Conservation (phyloP, 148 eudicot genomes). For the Amaranthus hypochondriacus region DNA sequence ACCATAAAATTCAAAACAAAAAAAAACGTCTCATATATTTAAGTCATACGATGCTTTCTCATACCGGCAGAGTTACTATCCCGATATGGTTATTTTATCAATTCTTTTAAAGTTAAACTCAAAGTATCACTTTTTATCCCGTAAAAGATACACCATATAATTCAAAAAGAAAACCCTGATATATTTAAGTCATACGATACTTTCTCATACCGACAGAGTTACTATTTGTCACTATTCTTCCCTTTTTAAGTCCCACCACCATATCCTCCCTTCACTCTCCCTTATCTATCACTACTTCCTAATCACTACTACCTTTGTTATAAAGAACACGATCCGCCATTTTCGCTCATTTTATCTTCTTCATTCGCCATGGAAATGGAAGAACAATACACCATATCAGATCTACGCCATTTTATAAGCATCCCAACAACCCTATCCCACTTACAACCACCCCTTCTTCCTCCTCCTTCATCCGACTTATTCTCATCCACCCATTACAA, state of each 20-base stretch:
- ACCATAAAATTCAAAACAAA: no score
- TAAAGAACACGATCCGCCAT: conserved; percentile 46
- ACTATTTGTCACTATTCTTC: not conserved
- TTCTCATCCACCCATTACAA: conserved; percentile 28
- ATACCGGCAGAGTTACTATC: no score
- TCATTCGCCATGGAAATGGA: conserved; percentile 31
- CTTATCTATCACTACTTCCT: no score
- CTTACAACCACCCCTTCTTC: conserved; percentile 19
- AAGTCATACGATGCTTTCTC: no score
- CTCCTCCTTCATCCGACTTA: conserved; percentile 22
- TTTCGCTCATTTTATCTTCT: conserved; percentile 29
- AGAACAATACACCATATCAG: conserved; percentile 29
- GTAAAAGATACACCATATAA: no score
- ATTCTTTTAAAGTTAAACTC: no score
- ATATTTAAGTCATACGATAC: no score
- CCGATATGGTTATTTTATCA: no score
- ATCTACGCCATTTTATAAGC: conserved; percentile 37
- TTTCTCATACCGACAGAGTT: no score
- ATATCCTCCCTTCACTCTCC: not conserved
- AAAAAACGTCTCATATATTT: no score
- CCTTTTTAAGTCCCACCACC: conserved; percentile 27
- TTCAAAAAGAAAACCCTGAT: no score
- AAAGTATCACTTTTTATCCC: no score
- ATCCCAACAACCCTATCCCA: conserved; percentile 3
- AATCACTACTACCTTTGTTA: not conserved